Evolutionary conservation across 352 stramenopile genomes (phyloP), one percentile per base, ranked within the genome.

Genomic region (Pythium rishiriense): DNA sequence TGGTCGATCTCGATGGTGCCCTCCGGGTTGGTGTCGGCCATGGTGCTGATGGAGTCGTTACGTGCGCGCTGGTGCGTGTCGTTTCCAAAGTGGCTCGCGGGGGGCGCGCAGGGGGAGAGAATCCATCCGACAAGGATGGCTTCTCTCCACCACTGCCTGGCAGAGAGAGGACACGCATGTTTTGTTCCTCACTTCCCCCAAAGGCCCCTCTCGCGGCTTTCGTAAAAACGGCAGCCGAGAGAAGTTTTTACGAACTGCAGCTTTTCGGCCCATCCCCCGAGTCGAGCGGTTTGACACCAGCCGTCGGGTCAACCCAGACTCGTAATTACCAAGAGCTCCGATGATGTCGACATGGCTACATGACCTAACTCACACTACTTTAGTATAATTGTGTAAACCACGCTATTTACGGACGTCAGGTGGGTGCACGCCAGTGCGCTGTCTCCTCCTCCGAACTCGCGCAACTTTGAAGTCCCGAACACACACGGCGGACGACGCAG

Each of bases 1-100:
- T 77, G 62, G 69, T 91, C 81, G 21, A 90, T 71, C 50, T 93
- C 81, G 53, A 89, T 76, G 17, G 86, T 73, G 19, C 74, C 69
- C 31, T 88, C 74, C 24, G 78, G 54, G 14, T 29, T 53, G 12
- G 22, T 69, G 39, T 87, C 73, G 26, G 61, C 61, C 47, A 68
- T 68, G 58, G 19, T 47, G 12, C 12, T n/a, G 21, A 25, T 47
- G n/a, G 37, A 45, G 31, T 21, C 43, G 47, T 21, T 48, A 43
- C 37, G 37, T 43, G 37, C 37, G 43, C 50, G 33, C 28, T 3
- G 39, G 15, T 24, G 19, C 41, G 25, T 57, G 24, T 25, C 9
- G 39, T 22, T 62, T 62, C 31, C 48, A 62, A 58, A 64, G 66
- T 69, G 50, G 17, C 51, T 63, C n/a, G 41, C 41, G 41, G 43